Conservation (phyloP, 768 basidiomycete genomes). For the Boletus patriciae region DNA sequence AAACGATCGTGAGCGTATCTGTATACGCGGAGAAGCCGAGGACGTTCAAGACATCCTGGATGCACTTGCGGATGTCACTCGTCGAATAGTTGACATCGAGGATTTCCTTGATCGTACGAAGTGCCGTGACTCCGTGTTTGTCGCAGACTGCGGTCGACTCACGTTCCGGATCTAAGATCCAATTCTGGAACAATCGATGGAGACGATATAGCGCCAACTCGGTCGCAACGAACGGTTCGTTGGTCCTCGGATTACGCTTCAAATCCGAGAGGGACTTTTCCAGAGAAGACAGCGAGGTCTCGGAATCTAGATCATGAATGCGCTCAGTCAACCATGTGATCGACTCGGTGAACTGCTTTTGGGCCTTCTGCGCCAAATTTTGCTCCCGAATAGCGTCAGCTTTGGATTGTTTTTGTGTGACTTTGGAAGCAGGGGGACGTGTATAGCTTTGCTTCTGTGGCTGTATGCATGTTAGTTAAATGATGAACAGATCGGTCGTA, state of each 20-base stretch:
- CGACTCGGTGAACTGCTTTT: constrained; percentile 40
- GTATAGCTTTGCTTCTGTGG: constrained; percentile 18
- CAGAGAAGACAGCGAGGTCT: constrained; percentile 19
- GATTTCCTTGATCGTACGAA: constrained; percentile 50
- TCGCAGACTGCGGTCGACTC: constrained; percentile 45
- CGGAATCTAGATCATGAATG: constrained; percentile 36
- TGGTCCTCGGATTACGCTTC: constrained; percentile 45
- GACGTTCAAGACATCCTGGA: constrained; percentile 41
- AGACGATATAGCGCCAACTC: constrained; percentile 56
- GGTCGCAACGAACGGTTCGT: constrained; percentile 43
- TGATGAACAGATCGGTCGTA: not conserved
- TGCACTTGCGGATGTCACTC: constrained; percentile 30
- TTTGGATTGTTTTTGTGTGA: constrained; percentile 30
- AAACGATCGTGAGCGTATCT: constrained; percentile 15
- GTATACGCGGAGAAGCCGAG: constrained; percentile 51
- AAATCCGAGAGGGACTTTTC: constrained; percentile 39
- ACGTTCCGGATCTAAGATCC: constrained; percentile 48
- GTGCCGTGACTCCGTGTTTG: constrained; percentile 43
- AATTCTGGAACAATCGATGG: constrained; percentile 49
- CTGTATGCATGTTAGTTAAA: constrained; percentile 1
- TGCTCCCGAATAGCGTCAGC: constrained; percentile 45
- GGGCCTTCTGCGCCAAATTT: constrained; percentile 46
- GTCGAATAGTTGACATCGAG: constrained; percentile 36
- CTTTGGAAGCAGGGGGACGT: constrained; percentile 27
- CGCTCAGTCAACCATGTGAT: constrained; percentile 55